Evolutionary conservation across 1,284 basidiomycete genomes (phyloP), one percentile per base, ranked within the genome.

Genomic region (Puccinia hordei): DNA sequence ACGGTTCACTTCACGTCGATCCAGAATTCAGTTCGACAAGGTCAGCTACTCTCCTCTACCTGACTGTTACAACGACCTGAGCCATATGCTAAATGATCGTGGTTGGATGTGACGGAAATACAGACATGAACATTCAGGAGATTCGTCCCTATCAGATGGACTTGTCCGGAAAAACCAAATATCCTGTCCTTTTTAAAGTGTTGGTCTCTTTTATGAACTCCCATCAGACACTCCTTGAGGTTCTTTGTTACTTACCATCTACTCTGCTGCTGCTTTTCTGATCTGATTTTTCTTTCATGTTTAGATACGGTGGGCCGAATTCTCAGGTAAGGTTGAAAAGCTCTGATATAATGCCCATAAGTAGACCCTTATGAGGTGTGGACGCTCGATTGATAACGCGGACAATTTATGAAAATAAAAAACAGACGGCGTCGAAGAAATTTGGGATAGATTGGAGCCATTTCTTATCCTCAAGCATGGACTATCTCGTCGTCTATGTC

Each of bases 71-170:
- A 12, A 15, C 13, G 5, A 38, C 33, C 38, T 38, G 30, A 3
- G 12, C 12, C 6, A 59, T 59, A 24, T 4, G 17, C 33, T 19
- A 35, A 63, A 22, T 4, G 12, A 19, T 63, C 1, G 38, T 12
- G 13, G 15, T 38, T 33, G 33, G 22, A 13, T 33, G 13, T 68
- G 27, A n/a, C 51, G 33, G 75, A 27, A 49, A 38, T 22, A 27
- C 83, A 92, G 92, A 92, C 84, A 88, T 96, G 73, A 96, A 95
- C 85, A 92, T 92, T 76, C 89, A 92, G 83, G 95, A 98, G 87
- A 90, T 96, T 82, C 90, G 94, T 19, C 96, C 96, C 22, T 93
- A 94, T 6, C 89, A 90, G 82, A 93, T 98, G 90, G 96, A 99
- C 84, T 90, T 92, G 82, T 91, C 92, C 12, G 96, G 96, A 6